Evolutionary conservation across 176 grass and related monocot species (phyloP).

Genomic region (Cenchrus fungigraminus): DNA sequence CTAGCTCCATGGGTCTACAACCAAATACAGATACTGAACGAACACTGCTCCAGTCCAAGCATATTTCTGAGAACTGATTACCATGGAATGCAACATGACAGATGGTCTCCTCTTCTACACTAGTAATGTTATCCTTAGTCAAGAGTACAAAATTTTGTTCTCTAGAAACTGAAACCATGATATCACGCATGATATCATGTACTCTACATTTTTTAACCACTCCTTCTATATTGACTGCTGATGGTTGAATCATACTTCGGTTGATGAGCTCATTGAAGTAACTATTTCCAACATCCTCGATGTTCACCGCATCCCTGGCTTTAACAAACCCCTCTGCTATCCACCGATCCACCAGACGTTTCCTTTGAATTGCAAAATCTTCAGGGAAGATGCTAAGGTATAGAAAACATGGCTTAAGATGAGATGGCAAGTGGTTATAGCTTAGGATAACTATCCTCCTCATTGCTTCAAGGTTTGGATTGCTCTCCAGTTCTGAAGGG

Average conservation of each 20-base stretch:
- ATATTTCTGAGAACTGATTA: background rate
- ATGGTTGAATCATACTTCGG: slow-evolving; percentile 34
- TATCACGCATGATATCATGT: slow-evolving; percentile 37
- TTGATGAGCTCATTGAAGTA: slow-evolving; percentile 29
- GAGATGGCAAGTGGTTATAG: slow-evolving; percentile 33
- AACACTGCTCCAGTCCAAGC: background rate
- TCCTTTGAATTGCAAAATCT: slow-evolving; percentile 24
- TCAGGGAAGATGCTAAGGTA: slow-evolving; percentile 43
- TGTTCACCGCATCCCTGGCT: background rate
- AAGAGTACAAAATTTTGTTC: slow-evolving; percentile 14
- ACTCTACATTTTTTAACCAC: background rate
- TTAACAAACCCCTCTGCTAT: slow-evolving; percentile 38
- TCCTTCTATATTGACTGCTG: background rate
- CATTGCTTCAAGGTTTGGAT: slow-evolving; percentile 22
- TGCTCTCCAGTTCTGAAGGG: slow-evolving; percentile 31
- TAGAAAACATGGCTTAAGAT: slow-evolving; percentile 38
- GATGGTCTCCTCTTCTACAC: background rate
- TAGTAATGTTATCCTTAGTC: background rate
- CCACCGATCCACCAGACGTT: slow-evolving; percentile 16
- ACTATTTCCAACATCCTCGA: background rate
- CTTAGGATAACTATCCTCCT: slow-evolving; percentile 19
- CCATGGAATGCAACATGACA: slow-evolving; percentile 3
- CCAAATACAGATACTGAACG: slow-evolving; percentile 33
- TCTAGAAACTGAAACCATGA: slow-evolving; percentile 35
- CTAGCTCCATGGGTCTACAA: background rate